These are phyloP conservation scores for Toxicodendron radicans DNA, from an alignment of 345 rosid species.

Conservation along the genomic window DNA sequence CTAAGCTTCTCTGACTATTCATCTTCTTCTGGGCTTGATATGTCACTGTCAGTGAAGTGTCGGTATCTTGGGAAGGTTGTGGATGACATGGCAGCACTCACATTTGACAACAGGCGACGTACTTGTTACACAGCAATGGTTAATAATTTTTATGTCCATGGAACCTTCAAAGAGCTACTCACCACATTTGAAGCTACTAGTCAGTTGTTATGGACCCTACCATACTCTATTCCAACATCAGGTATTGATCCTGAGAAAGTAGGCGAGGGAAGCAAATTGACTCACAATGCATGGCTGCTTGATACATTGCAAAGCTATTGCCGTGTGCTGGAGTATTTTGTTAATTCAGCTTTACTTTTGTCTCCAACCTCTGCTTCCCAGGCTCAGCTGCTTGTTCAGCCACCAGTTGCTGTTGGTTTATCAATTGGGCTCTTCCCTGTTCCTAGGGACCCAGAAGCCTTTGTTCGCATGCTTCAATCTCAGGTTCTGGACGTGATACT, in stretches of 20 bases:
- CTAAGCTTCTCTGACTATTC: constrained; percentile 76
- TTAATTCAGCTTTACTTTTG: constrained; percentile 68
- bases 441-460: constrained; percentile 89
- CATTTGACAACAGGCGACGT: constrained; percentile 79
- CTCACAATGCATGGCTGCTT: constrained; percentile 71
- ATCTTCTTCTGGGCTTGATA: constrained; percentile 51
- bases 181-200: constrained; percentile 97
- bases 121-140: constrained; percentile 86
- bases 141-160: constrained; percentile 90
- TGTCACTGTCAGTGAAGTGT: constrained; percentile 73
- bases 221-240: constrained; percentile 51
- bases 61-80: constrained; percentile 91
- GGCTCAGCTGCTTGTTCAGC: constrained; percentile 89
- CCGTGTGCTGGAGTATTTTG: constrained; percentile 80
- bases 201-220: constrained; percentile 80
- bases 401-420: constrained; percentile 80
- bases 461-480: constrained; percentile 82
- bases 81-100: constrained; percentile 75
- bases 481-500: constrained; percentile 90
- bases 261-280: constrained; percentile 61
- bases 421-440: constrained; percentile 88
- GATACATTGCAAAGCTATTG: constrained; percentile 85
- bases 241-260: constrained; percentile 64
- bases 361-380: constrained; percentile 74
- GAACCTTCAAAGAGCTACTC: constrained; percentile 83